Evolutionary conservation across 192 early-diverging fungal genomes (phyloP).

Genomic region (Tieghemiomyces parasiticus): DNA sequence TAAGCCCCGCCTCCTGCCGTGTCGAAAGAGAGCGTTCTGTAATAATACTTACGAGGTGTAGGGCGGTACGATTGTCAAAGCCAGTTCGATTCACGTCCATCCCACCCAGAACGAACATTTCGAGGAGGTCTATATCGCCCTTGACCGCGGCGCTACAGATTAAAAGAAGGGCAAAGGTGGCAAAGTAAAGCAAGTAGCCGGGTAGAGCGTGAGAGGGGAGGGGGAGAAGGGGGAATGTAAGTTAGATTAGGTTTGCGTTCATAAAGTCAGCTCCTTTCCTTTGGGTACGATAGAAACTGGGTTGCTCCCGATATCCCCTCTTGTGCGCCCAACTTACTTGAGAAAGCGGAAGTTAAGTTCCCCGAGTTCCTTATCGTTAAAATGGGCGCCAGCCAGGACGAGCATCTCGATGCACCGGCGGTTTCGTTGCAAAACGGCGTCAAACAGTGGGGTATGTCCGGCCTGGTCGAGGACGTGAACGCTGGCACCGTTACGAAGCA

Average conservation of each 20-base stretch:
- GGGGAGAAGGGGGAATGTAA: background rate
- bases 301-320: too few relatives aligned
- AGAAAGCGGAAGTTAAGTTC: conserved; percentile 42
- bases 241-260: conserved; percentile 5
- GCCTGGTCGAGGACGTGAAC: conserved; percentile 79
- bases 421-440: conserved; percentile 52
- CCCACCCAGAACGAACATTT: conserved; percentile 40
- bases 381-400: conserved; percentile 71
- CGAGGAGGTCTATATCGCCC: conserved; percentile 32
- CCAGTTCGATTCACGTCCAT: conserved; percentile 46
- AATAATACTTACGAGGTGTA: conserved; percentile 36
- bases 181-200: background rate
- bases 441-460: conserved; percentile 81
- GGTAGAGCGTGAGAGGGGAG: too few relatives aligned
- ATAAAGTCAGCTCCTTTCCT: conserved; percentile 12
- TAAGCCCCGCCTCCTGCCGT: too few relatives aligned
- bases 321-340: conserved; percentile 30
- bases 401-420: conserved; percentile 51
- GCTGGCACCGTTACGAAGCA: conserved; percentile 71
- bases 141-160: conserved; percentile 22
- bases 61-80: conserved; percentile 45
- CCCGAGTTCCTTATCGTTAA: conserved; percentile 63
- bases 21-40: background rate
- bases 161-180: background rate
- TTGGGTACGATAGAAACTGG: conserved; percentile 18